Conservation (phyloP, 2,329 filamentous ascomycete species). For the Cladophialophora carrionii region DNA sequence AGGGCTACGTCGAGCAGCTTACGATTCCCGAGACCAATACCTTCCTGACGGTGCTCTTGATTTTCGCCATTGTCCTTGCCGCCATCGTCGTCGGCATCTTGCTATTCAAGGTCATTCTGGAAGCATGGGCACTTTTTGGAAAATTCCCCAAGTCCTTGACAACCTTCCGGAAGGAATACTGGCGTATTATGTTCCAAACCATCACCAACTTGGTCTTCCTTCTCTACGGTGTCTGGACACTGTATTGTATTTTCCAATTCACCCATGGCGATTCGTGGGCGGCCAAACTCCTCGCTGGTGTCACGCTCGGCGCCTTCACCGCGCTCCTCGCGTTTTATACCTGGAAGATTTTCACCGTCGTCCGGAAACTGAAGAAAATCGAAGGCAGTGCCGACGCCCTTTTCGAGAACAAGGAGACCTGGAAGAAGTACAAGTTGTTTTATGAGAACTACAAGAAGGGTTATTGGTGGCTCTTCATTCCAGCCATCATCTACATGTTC, state of each 20-base stretch:
- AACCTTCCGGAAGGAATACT: conserved; percentile 93
- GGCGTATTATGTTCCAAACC: conserved; percentile 85
- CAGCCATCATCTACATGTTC: conserved; percentile 86
- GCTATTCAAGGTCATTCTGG: conserved; percentile 86
- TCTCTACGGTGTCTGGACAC: conserved; percentile 90
- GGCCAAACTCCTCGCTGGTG: conserved; percentile 77
- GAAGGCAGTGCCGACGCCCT: conserved; percentile 74
- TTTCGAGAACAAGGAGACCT: conserved; percentile 86
- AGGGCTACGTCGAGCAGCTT: conserved; percentile 80
- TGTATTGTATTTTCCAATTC: conserved; percentile 97
- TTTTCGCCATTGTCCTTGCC: conserved; percentile 85
- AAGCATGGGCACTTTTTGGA: conserved; percentile 87
- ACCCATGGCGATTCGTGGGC: conserved; percentile 92
- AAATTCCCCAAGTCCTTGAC: conserved; percentile 78
- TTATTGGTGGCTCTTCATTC: conserved; percentile 97
- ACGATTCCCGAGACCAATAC: conserved; percentile 85
- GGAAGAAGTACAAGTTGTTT: conserved; percentile 95
- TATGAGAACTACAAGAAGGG: conserved; percentile 93
- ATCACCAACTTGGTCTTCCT: conserved; percentile 89
- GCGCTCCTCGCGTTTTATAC: conserved; percentile 79
- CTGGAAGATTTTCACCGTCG: conserved; percentile 78
- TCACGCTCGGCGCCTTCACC: conserved; percentile 82
- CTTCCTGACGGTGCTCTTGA: conserved; percentile 90
- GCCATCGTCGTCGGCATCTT: conserved; percentile 83
- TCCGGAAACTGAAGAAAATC: conserved; percentile 70